Evolutionary conservation across 1,284 basidiomycete genomes (phyloP).

Genomic region (Heliocybe sulcata): DNA sequence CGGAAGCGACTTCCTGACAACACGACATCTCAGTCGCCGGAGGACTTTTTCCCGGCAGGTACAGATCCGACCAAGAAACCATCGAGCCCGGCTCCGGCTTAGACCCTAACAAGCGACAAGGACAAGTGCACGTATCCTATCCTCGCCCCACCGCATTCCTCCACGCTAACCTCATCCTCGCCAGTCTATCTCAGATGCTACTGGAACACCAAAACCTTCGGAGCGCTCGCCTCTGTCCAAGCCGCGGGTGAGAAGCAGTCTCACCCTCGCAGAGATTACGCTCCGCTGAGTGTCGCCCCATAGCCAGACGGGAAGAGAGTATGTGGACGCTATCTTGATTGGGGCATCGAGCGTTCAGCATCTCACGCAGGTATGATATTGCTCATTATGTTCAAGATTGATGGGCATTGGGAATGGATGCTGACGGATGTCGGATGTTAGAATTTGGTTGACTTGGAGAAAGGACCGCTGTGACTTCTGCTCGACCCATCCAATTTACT

Average conservation of each 20-base stretch:
- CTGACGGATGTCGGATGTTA: conserved; percentile 11
- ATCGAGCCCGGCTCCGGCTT: conserved; percentile 31
- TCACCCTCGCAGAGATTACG: conserved; percentile 42
- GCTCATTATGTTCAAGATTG: neutral
- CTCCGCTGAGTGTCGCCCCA: conserved; percentile 50
- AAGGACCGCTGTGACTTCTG: conserved; percentile 37
- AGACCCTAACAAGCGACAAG: conserved; percentile 18
- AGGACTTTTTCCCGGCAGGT: conserved; percentile 31
- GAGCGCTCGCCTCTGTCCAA: conserved; percentile 31
- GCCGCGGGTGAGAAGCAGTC: conserved; percentile 30
- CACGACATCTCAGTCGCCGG: conserved; percentile 24
- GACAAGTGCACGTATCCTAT: neutral
- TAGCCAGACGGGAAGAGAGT: conserved; percentile 36
- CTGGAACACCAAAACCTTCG: conserved; percentile 44
- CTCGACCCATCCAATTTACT: neutral
- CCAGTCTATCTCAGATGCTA: conserved; percentile 17
- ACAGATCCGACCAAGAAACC: conserved; percentile 18
- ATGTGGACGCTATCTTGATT: conserved; percentile 43
- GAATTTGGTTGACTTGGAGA: conserved; percentile 49
- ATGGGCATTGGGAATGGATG: neutral
- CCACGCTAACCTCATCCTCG: neutral
- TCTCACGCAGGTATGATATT: conserved; percentile 34
- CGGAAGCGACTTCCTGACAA: too few species aligned
- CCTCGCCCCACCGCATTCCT: neutral
- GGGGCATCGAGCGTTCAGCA: conserved; percentile 43